These are phyloP conservation scores for Candida saitoana DNA, from an alignment of 805 yeast genomes.

Conservation along the genomic window DNA sequence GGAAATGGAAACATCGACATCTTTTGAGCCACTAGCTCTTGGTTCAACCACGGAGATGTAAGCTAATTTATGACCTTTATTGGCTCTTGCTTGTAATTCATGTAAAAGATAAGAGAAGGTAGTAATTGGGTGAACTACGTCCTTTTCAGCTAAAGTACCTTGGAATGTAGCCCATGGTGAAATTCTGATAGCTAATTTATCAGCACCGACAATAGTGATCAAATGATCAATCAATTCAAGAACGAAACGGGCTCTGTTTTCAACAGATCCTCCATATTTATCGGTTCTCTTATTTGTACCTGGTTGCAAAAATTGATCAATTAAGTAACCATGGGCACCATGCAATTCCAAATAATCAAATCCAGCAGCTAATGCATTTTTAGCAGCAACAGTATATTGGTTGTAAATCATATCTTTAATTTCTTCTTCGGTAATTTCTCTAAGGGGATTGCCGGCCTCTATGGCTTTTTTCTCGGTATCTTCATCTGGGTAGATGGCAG, in stretches of 20 bases:
- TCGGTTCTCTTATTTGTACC: constrained; percentile 19
- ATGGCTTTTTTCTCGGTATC: constrained; percentile 10
- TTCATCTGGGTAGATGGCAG: constrained; percentile 13
- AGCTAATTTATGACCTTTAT: constrained; percentile 25
- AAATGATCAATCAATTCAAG: constrained; percentile 17
- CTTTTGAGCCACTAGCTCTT: constrained; percentile 22
- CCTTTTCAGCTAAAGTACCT: constrained; percentile 24
- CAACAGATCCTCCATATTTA: constrained; percentile 21
- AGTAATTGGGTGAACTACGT: constrained; percentile 20
- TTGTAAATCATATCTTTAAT: constrained; percentile 12
- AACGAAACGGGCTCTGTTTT: constrained; percentile 18
- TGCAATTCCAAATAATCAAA: constrained; percentile 23
- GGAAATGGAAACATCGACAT: constrained; percentile 16
- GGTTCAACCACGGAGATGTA: constrained; percentile 36
- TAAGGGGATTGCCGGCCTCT: constrained; percentile 14
- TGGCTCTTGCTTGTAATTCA: constrained; percentile 29
- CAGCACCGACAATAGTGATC: constrained; percentile 12
- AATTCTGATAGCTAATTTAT: constrained; percentile 15
- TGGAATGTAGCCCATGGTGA: constrained; percentile 25
- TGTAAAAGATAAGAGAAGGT: constrained; percentile 22
- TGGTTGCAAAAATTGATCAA: constrained; percentile 18
- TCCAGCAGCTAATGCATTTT: constrained; percentile 17
- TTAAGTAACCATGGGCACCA: constrained; percentile 22
- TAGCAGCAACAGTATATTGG: constrained; percentile 10
- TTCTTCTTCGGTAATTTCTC: constrained; percentile 17